phyloP scores from a whole-genome alignment of 2,329 filamentous ascomycete genomes.

The Leptosphaerulina australis region DNA sequence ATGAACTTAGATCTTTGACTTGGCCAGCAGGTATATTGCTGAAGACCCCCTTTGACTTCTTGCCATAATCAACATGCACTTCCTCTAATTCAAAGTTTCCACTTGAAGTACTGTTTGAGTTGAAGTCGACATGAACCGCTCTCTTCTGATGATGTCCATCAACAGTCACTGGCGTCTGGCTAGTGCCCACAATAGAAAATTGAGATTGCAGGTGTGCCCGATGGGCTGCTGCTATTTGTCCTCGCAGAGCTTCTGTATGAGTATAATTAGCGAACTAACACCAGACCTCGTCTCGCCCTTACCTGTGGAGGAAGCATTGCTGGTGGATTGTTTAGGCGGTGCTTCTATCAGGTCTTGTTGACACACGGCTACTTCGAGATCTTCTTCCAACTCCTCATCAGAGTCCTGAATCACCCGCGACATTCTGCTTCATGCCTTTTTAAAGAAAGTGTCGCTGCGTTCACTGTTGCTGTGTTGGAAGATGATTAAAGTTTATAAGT shows the following conservation, averaged over 20 bases:
- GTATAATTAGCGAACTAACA: not conserved
- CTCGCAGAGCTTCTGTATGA: slow-evolving; percentile 7
- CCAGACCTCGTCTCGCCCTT: not conserved
- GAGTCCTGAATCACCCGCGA: slow-evolving; percentile 47
- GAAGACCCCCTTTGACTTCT: slow-evolving; percentile 16
- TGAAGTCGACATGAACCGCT: not conserved
- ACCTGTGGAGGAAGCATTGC: slow-evolving; percentile 16
- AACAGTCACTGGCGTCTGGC: not conserved
- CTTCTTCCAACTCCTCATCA: slow-evolving; percentile 46
- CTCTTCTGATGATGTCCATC: not conserved
- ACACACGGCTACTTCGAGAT: slow-evolving; percentile 26
- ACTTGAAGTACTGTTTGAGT: not conserved
- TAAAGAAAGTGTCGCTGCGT: no score
- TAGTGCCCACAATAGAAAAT: slow-evolving; percentile 9
- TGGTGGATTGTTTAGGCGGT: slow-evolving; percentile 18
- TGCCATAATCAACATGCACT: slow-evolving; percentile 18
- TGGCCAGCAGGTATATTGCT: slow-evolving; percentile 7
- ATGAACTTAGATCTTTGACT: not conserved
- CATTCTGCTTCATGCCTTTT: slow-evolving; percentile 20
- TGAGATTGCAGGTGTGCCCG: slow-evolving; percentile 31
- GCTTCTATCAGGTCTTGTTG: slow-evolving; percentile 24
- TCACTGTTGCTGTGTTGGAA: not conserved
- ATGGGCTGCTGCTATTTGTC: slow-evolving; percentile 33
- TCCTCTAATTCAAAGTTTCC: slow-evolving; percentile 1
- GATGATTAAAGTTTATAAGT: not conserved